Percentiles rank a stretch among this genome's conserved stretches.
Evolutionary conservation across 495 filamentous ascomycete species (phyloP).

Genomic region (Annulohypoxylon stygium): DNA sequence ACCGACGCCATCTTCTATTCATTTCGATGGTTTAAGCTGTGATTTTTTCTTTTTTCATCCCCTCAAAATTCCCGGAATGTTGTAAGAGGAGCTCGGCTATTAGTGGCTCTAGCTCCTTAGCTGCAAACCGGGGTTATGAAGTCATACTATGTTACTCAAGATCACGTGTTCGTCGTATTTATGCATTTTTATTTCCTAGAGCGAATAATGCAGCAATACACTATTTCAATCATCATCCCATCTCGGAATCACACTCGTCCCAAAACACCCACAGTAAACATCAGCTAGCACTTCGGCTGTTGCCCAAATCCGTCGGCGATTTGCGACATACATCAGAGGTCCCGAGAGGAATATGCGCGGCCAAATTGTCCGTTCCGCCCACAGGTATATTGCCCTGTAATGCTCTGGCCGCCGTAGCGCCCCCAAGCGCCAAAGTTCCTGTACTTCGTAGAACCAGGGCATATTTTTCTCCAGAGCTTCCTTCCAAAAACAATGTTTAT

Average conservation of each 20-base stretch:
- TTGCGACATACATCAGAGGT: slow-evolving; percentile 17
- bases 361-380: not conserved
- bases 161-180: slow-evolving; percentile 7
- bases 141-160: slow-evolving; percentile 6
- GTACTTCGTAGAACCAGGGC: slow-evolving; percentile 27
- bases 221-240: not conserved
- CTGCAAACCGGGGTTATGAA: slow-evolving; percentile 22
- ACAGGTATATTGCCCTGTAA: slow-evolving; percentile 22
- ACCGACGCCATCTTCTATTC: slow-evolving; percentile 49
- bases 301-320: slow-evolving; percentile 30
- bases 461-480: not conserved
- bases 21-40: slow-evolving; percentile 36
- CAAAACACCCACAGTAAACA: not conserved
- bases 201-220: slow-evolving; percentile 5
- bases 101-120: slow-evolving; percentile 20
- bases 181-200: slow-evolving; percentile 10
- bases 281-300: slow-evolving; percentile 1
- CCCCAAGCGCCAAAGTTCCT: not conserved
- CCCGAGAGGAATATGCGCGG: not conserved
- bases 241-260: not conserved
- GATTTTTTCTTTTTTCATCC: slow-evolving; percentile 16
- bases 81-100: slow-evolving; percentile 34
- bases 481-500: slow-evolving; percentile 20
- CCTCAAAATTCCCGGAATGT: slow-evolving; percentile 4
- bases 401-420: not conserved